Conservation (phyloP, 352 stramenopile genomes). For the Pythium phragmitis region DNA sequence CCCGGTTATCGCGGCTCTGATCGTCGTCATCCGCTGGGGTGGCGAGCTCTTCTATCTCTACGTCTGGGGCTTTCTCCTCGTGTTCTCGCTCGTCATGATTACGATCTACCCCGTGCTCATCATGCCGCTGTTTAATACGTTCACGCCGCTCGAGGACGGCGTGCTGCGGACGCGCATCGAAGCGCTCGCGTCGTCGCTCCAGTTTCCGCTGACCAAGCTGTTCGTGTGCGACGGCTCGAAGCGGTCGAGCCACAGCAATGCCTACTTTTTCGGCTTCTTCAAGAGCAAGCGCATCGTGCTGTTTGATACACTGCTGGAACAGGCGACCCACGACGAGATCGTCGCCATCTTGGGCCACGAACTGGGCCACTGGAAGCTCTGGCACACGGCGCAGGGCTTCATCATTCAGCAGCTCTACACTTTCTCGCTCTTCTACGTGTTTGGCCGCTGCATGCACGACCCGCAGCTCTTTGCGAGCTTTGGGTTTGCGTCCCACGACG, state of each 20-base stretch:
- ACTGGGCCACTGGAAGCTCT: conserved; percentile 96
- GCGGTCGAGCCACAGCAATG: conserved; percentile 91
- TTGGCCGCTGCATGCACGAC: conserved; percentile 81
- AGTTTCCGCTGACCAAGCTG: conserved; percentile 96
- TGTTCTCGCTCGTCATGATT: conserved; percentile 94
- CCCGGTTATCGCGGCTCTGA: conserved; percentile 58
- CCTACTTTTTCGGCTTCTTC: conserved; percentile 93
- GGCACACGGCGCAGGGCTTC: conserved; percentile 94
- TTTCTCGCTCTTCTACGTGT: conserved; percentile 75
- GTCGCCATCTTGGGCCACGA: conserved; percentile 96
- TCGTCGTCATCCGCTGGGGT: conserved; percentile 74
- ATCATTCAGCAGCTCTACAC: conserved; percentile 91
- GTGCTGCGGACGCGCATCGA: conserved; percentile 92
- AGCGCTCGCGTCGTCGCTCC: conserved; percentile 83
- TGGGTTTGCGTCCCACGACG: conserved; percentile 46
- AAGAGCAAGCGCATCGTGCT: conserved; percentile 97
- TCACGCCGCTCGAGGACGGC: conserved; percentile 85
- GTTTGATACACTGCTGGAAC: conserved; percentile 96
- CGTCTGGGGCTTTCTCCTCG: conserved; percentile 94
- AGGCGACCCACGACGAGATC: conserved; percentile 92
- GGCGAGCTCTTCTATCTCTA: conserved; percentile 88
- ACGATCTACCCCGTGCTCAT: conserved; percentile 96
- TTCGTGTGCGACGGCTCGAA: conserved; percentile 98
- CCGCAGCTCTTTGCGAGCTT: conserved; percentile 67
- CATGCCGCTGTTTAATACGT: conserved; percentile 98